Percentiles rank a stretch among this genome's conserved stretches.
Evolutionary conservation across 1,284 basidiomycete species (phyloP).

Genomic region (Malassezia restricta): DNA sequence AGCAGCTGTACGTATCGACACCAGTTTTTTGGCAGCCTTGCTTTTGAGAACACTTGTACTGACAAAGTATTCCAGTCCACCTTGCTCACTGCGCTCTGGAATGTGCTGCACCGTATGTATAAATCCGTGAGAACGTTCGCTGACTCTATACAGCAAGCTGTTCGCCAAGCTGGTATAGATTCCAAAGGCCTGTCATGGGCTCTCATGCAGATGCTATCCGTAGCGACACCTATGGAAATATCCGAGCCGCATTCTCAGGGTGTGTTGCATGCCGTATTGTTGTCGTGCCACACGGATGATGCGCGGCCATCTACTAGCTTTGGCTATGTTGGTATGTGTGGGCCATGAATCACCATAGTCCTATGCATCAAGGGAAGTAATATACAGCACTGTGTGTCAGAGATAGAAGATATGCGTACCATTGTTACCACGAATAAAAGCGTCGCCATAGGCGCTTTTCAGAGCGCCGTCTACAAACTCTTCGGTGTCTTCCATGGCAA

Average conservation of each 20-base stretch:
- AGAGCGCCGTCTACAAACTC: slow-evolving; percentile 77
- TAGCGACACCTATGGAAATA: neutral
- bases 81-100: slow-evolving; percentile 40
- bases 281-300: too few species aligned
- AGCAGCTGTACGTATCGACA: slow-evolving; percentile 8
- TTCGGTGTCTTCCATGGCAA: slow-evolving; percentile 89
- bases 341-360: neutral
- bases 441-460: slow-evolving; percentile 82
- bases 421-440: slow-evolving; percentile 92
- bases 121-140: neutral
- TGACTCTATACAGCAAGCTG: slow-evolving; percentile 22
- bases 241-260: too few species aligned
- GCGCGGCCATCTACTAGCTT: too few species aligned
- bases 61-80: slow-evolving; percentile 22
- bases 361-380: slow-evolving; percentile 17
- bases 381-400: slow-evolving; percentile 15
- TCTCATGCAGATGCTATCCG: neutral
- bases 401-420: slow-evolving; percentile 53
- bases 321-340: neutral
- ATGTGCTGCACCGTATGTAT: slow-evolving; percentile 33
- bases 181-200: neutral
- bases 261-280: too few species aligned
- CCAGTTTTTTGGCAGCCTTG: too few species aligned
- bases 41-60: neutral
- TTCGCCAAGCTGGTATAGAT: slow-evolving; percentile 33